These are phyloP conservation scores for Diaporthe sp. DNA, from an alignment of 2,329 filamentous ascomycete genomes.

Conservation along the genomic window DNA sequence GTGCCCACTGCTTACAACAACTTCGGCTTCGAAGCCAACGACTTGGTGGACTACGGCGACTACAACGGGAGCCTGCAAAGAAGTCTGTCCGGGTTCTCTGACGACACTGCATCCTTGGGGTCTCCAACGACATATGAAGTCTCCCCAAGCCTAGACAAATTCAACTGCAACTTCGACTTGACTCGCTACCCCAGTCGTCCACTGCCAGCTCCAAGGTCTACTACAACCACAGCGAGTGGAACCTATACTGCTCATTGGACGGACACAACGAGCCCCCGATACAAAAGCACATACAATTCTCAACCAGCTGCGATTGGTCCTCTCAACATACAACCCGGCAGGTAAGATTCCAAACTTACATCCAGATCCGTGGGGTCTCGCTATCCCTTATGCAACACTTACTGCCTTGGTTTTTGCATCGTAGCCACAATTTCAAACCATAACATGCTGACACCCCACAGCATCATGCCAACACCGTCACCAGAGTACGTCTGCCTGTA, in stretches of 20 bases:
- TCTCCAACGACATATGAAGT: neutral
- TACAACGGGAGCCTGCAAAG: slow-evolving; percentile 28
- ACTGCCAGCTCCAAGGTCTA: neutral
- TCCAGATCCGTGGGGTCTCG: no score
- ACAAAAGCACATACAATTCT: neutral
- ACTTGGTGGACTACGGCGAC: slow-evolving; percentile 11
- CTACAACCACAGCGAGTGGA: neutral
- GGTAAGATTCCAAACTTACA: neutral
- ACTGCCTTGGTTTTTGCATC: no score
- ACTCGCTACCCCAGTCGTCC: neutral
- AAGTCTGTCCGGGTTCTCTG: slow-evolving; percentile 22
- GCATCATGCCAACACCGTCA: neutral
- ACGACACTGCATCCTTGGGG: slow-evolving; percentile 8
- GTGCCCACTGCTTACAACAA: slow-evolving; percentile 25
- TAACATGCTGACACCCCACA: slow-evolving; percentile 3
- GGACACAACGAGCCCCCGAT: neutral
- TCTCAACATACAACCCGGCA: neutral
- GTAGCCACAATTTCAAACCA: neutral
- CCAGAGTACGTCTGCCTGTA: slow-evolving; percentile 48
- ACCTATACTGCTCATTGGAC: slow-evolving; percentile 4
- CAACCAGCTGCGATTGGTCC: neutral
- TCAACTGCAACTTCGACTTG: neutral
- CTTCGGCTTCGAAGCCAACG: slow-evolving; percentile 18
- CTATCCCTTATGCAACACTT: no score
- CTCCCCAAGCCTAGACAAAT: slow-evolving; percentile 18